A percentile compares a stretch with the other conserved stretches of the same genome.
Conservation (phyloP, 805 yeast species). For the Yamadazyma philogaea region DNA sequence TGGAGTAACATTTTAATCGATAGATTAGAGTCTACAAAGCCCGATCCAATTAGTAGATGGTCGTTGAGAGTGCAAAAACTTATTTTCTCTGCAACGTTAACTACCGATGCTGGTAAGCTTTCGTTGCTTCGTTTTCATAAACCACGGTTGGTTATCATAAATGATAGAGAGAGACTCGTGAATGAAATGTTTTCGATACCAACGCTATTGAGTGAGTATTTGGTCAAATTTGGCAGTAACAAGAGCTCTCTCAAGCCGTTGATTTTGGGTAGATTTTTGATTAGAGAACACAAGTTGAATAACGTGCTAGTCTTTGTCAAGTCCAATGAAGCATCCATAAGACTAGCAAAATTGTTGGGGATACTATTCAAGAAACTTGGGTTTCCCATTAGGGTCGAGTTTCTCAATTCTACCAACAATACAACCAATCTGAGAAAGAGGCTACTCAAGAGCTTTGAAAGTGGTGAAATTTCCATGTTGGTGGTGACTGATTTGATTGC, state of each 20-base stretch:
- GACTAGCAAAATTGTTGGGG: constrained; percentile 61
- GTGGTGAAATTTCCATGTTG: constrained; percentile 50
- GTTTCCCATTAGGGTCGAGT: constrained; percentile 25
- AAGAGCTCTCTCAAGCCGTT: constrained; percentile 66
- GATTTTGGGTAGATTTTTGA: constrained; percentile 55
- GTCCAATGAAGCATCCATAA: constrained; percentile 83
- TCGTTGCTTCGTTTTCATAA: constrained; percentile 63
- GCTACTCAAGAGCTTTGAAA: constrained; percentile 57
- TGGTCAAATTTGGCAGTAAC: constrained; percentile 37
- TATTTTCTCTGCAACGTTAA: constrained; percentile 88
- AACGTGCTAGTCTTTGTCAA: constrained; percentile 63
- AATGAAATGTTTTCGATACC: constrained; percentile 65
- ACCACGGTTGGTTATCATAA: constrained; percentile 76
- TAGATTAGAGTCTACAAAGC: constrained; percentile 24
- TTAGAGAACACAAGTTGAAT: constrained; percentile 23
- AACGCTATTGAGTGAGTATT: constrained; percentile 44
- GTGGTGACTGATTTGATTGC: constrained; percentile 90
- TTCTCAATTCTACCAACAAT: constrained; percentile 59
- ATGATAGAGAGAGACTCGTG: constrained; percentile 46
- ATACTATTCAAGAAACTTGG: constrained; percentile 33
- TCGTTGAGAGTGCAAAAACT: constrained; percentile 51
- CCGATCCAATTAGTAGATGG: constrained; percentile 22
- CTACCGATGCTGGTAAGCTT: constrained; percentile 87
- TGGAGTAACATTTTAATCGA: constrained; percentile 68
- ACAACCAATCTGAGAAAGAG: constrained; percentile 48